Evolutionary conservation across 345 rosid species (phyloP).

Genomic region (Rubroshorea leprosula): DNA sequence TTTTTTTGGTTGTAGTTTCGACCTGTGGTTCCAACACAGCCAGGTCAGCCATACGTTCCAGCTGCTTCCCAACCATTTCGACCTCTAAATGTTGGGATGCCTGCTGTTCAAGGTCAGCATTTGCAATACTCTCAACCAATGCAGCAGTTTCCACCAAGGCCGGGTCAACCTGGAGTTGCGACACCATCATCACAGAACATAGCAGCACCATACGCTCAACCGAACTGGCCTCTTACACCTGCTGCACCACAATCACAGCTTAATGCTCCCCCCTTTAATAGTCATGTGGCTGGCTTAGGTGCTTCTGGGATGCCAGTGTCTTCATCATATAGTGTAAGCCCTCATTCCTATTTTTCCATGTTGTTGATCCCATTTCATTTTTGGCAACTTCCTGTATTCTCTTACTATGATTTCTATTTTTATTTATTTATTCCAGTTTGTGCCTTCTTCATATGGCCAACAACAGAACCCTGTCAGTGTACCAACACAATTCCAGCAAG

Average conservation of each 20-base stretch:
- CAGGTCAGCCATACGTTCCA: constrained; percentile 57
- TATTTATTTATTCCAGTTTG: constrained; percentile 60
- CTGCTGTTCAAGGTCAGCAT: constrained; percentile 47
- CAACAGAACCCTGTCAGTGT: constrained; percentile 41
- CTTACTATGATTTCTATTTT: not conserved
- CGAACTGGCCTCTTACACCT: constrained; percentile 50
- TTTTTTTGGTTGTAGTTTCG: constrained; percentile 59
- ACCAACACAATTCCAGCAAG: constrained; percentile 50
- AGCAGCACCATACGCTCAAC: constrained; percentile 50
- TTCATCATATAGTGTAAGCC: constrained; percentile 56
- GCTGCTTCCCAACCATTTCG: constrained; percentile 62
- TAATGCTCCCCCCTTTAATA: constrained; percentile 31
- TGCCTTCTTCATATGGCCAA: constrained; percentile 59
- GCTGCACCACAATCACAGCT: constrained; percentile 51
- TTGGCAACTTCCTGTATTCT: constrained; percentile 7
- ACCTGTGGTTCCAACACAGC: constrained; percentile 55
- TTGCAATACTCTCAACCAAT: constrained; percentile 64
- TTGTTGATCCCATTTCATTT: constrained; percentile 7
- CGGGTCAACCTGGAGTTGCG: constrained; percentile 62
- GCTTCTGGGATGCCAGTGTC: constrained; percentile 48
- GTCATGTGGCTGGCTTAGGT: constrained; percentile 38
- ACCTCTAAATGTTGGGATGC: constrained; percentile 51
- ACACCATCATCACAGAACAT: constrained; percentile 57
- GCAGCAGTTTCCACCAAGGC: constrained; percentile 67
- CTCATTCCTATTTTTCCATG: constrained; percentile 12